Base-by-base conservation (phyloP, 192 early-diverging fungal genomes). In the Funneliformis mosseae region DNA sequence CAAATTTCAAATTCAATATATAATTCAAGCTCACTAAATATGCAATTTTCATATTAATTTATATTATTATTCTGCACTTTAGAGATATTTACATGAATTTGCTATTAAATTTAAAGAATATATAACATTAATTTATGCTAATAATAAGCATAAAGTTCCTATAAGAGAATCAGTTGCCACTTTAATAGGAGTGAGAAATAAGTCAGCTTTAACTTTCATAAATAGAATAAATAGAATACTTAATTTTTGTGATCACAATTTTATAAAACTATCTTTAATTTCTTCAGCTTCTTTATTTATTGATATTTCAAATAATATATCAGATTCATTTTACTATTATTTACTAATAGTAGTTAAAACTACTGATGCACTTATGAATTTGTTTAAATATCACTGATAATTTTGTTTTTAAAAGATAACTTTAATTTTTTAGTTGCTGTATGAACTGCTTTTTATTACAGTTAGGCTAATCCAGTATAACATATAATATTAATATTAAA, bases 301-400 rank as follows among this genome's bases (percentile, higher is more conserved):
- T 11, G 11, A 27, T 38, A 68, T 68, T 16, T 33, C 66, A 39
- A 16, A 68, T 38, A 28, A 41, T 33, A 27, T 38, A 3, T 39
- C 66, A 38, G 66, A 68, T 16, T 68, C 66, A 33, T 68, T 68
- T 68, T 68, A 68, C 39, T 11, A 68, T 8, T 68, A 16, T 68
- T 39, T 8, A 68, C 28, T 4, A 12, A 68, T 68, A 33, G 66
- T 10, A 10, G 66, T 1, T 33, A 10, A 12, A 33, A 68, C 18
- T 33, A 68, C 12, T 9, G 33, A 33, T 68, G 66, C 8, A 68
- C 66, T 33, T 68, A 38, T 68, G 66, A 33, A 33, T 68, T 33
- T 38, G 66, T 68, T 68, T 33, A 38, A 41, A 68, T 68, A 11
- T 68, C 33, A 16, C 39, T 68, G 14, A 28, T 68, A 68, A 9